Evolutionary conservation across 805 yeast species (phyloP), one percentile per base, ranked within the genome.

Genomic region (Lachancea thermotolerans): DNA sequence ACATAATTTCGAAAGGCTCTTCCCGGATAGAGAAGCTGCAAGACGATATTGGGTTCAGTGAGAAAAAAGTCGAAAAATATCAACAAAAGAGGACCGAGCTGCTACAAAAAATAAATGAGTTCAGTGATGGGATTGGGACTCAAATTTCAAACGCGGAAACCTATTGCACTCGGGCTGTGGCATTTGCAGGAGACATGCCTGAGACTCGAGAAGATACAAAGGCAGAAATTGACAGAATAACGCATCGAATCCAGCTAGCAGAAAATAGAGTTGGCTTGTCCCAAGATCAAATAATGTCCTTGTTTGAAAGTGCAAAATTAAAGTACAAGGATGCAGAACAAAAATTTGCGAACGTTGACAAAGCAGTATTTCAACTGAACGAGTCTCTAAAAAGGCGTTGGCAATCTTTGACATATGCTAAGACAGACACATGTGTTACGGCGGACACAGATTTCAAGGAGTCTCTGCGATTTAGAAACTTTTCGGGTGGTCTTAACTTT

Each of bases 401-500:
- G 17, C 64, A 64, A 28, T 69, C 74, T 29, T 68, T 77, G 46
- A 64, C 64, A 41, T 58, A 67, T 39, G 60, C 74, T 38, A 58
- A 71, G 42, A 55, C 66, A 44, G 50, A 69, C 25, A 65, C 76
- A 1, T 74, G 76, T 45, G 59, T 65, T 31, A 74, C 68, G 30
- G 82, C 81, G 15, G 75, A 75, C 48, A 53, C 65, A 30, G 79
- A 73, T 44, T 85, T 85, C 60, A 78, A 77, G 48, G 67, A 71
- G 35, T 77, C 88, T 0, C 63, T 85, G 50, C 75, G 72, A 38
- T 67, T 76, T 35, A 72, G 97, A 64, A 84, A 85, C 3, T 89
- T 85, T 60, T 71, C 74, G 7, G 98, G 97, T 10, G 70, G 73
- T 41, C 70, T 93, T 37, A 71, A 71, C 12, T 82, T 91, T 59